phyloP scores from a whole-genome alignment of 2,329 filamentous ascomycete species.

The Acarospora socialis region DNA sequence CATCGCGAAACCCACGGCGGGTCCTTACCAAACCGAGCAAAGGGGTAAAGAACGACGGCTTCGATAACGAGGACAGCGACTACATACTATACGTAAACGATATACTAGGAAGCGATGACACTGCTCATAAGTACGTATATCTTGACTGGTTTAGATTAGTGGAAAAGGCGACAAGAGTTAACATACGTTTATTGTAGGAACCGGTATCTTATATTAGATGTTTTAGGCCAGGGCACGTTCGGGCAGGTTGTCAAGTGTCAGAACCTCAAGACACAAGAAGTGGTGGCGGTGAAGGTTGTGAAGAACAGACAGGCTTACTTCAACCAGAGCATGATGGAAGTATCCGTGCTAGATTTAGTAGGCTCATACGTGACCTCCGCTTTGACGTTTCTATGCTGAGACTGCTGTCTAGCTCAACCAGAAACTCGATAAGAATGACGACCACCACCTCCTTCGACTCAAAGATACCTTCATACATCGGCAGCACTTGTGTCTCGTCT shows the following conservation, averaged over 20 bases:
- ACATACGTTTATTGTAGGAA: slow-evolving; percentile 42
- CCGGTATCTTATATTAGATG: slow-evolving; percentile 90
- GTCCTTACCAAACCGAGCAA: slow-evolving; percentile 98
- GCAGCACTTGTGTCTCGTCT: slow-evolving; percentile 91
- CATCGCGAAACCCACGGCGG: slow-evolving; percentile 84
- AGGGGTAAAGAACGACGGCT: slow-evolving; percentile 95
- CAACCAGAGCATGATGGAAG: slow-evolving; percentile 99
- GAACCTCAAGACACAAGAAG: slow-evolving; percentile 94
- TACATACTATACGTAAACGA: slow-evolving; percentile 99
- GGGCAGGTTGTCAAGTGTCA: slow-evolving; percentile 98
- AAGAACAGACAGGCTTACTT: slow-evolving; percentile 99
- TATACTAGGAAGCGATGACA: slow-evolving; percentile 92
- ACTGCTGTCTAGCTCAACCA: slow-evolving; percentile 62
- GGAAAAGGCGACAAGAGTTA: neutral
- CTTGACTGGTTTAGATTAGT: neutral
- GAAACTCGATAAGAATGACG: slow-evolving; percentile 97
- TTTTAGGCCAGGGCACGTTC: slow-evolving; percentile 92
- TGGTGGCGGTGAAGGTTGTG: slow-evolving; percentile 97
- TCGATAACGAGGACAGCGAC: slow-evolving; percentile 97
- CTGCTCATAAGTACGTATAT: slow-evolving; percentile 71
- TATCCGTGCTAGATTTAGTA: slow-evolving; percentile 90
- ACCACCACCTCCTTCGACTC: slow-evolving; percentile 83
- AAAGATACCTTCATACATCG: slow-evolving; percentile 98
- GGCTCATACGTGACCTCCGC: slow-evolving; percentile 16
- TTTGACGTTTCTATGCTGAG: slow-evolving; percentile 14